These are phyloP conservation scores for Bullera alba DNA, from an alignment of 768 basidiomycete genomes.

Conservation along the genomic window DNA sequence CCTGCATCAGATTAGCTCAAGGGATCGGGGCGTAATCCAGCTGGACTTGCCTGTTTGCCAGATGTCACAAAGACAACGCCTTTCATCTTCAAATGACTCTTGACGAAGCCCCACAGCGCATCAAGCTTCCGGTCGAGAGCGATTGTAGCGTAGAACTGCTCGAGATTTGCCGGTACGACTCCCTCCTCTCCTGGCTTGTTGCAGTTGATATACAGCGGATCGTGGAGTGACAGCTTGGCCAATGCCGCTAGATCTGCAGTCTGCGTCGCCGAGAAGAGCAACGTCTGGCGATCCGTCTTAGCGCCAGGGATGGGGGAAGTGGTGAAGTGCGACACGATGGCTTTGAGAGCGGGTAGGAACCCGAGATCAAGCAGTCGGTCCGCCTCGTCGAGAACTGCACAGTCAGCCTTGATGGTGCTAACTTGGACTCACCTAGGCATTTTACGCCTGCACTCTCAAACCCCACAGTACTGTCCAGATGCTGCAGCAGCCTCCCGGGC, in stretches of 20 bases:
- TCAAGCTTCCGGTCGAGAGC: constrained; percentile 81
- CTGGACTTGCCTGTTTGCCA: constrained; percentile 68
- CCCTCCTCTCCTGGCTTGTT: constrained; percentile 41
- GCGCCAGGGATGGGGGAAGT: constrained; percentile 4
- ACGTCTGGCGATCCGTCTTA: constrained; percentile 62
- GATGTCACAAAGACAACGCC: constrained; percentile 88
- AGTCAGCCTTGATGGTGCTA: neutral
- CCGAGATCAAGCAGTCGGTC: constrained; percentile 96
- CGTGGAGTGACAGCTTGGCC: constrained; percentile 78
- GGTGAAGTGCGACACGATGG: constrained; percentile 85
- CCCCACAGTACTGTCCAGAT: constrained; percentile 96
- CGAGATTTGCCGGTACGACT: constrained; percentile 66
- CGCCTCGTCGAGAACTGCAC: constrained; percentile 84
- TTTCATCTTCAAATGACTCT: constrained; percentile 83
- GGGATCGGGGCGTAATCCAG: neutral
- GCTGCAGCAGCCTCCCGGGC: constrained; percentile 86
- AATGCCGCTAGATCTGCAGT: constrained; percentile 60
- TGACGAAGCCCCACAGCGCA: constrained; percentile 88
- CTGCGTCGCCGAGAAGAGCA: constrained; percentile 95
- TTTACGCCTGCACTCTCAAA: constrained; percentile 90
- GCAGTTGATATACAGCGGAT: constrained; percentile 67
- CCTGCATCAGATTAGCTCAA: constrained; percentile 32
- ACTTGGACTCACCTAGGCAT: constrained; percentile 62
- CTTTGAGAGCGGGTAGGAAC: constrained; percentile 78
- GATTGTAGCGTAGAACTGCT: constrained; percentile 82